Evolutionary conservation across 345 rosid species (phyloP).

Genomic region (Gossypioides kirkii): DNA sequence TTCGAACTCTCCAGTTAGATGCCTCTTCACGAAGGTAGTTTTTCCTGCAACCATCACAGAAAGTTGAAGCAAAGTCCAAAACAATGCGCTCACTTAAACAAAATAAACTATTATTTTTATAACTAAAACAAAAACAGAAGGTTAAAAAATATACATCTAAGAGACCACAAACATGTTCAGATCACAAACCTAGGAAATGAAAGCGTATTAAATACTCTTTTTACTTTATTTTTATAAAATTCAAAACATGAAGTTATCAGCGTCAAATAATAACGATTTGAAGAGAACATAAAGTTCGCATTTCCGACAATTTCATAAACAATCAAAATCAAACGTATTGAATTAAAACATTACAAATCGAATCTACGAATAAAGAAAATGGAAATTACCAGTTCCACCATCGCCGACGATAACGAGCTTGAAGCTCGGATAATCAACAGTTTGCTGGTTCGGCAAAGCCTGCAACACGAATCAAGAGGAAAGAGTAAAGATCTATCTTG

Average conservation of each 20-base stretch:
- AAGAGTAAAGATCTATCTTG: not conserved
- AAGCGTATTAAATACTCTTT: not conserved
- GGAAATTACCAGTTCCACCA: conserved; percentile 69
- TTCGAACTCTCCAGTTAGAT: conserved; percentile 94
- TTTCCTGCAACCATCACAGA: conserved; percentile 42
- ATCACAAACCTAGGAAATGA: not conserved
- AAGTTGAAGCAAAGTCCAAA: not conserved
- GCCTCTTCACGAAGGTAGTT: conserved; percentile 86
- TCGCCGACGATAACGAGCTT: conserved; percentile 96
- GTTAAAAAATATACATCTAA: not conserved
- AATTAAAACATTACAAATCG: not conserved
- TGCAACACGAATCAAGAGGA: conserved; percentile 13
- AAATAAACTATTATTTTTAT: not conserved
- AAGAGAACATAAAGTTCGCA: not conserved
- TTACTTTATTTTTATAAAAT: not conserved
- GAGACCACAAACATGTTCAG: not conserved
- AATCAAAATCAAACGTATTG: no score
- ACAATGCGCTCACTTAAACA: not conserved
- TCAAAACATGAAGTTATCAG: not conserved
- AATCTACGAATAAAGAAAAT: not conserved
- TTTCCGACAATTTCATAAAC: not conserved
- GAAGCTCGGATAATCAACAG: conserved; percentile 72
- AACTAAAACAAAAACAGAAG: not conserved
- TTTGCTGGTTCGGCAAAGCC: conserved; percentile 73
- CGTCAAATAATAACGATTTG: not conserved